A percentile compares a stretch with the other conserved stretches of the same genome.
Conservation (phyloP, 768 basidiomycete species). For the Sporobolomyces pararoseus region DNA sequence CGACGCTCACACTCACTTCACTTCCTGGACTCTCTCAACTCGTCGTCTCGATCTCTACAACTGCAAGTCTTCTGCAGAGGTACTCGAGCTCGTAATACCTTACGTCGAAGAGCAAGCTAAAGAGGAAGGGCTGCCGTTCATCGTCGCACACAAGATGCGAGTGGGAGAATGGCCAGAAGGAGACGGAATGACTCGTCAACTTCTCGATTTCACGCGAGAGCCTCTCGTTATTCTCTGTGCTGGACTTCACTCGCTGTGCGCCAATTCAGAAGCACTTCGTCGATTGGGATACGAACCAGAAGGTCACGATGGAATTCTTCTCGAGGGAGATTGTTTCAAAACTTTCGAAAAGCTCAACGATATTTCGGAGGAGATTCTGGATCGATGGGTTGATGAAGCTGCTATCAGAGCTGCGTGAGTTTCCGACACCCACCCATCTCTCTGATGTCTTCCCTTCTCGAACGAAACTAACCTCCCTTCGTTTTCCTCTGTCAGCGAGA, state of each 20-base stretch:
- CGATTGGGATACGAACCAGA: constrained; percentile 34
- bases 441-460: not conserved
- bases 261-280: constrained; percentile 35
- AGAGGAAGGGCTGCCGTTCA: not conserved
- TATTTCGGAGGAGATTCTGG: constrained; percentile 34
- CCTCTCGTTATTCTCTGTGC: constrained; percentile 42
- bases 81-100: not conserved
- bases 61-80: constrained; percentile 19
- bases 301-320: constrained; percentile 40
- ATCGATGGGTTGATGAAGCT: constrained; percentile 32
- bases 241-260: constrained; percentile 43
- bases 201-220: constrained; percentile 23
- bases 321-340: constrained; percentile 43
- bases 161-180: constrained; percentile 41
- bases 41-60: constrained; percentile 28
- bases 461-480: too few species aligned
- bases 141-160: constrained; percentile 30
- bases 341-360: constrained; percentile 34
- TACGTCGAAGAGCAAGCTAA: constrained; percentile 8
- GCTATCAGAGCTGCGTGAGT: constrained; percentile 42
- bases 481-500: constrained; percentile 22
- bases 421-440: too few species aligned
- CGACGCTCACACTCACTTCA: constrained; percentile 30
- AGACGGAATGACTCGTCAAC: constrained; percentile 13
- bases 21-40: constrained; percentile 10